Percentiles rank a stretch among this genome's conserved stretches.
These are phyloP conservation scores for Sarocladiaceae sp. DNA, from an alignment of 2,329 filamentous ascomycete genomes.

Conservation along the genomic window DNA sequence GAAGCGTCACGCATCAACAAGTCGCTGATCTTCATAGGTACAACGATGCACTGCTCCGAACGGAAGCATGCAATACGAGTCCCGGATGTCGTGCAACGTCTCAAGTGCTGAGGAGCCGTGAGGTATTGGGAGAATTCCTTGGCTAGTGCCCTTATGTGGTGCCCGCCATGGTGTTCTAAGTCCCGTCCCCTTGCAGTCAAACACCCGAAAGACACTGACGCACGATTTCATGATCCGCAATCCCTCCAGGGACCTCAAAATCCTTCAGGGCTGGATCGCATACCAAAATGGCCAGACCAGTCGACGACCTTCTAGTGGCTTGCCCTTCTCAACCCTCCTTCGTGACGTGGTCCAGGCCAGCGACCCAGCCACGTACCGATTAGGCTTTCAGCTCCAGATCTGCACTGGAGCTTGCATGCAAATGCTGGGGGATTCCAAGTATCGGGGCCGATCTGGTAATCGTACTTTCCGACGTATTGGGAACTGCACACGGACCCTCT, in stretches of 20 bases:
- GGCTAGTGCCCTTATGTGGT: neutral
- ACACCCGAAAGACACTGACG: slow-evolving; percentile 4
- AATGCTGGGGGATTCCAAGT: neutral
- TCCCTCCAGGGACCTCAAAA: neutral
- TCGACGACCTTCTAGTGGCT: neutral
- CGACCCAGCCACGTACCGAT: neutral
- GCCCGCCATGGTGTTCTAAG: neutral
- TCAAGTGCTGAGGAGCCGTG: neutral
- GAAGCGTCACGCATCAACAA: neutral
- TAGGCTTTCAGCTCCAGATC: neutral
- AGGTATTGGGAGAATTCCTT: slow-evolving; percentile 4
- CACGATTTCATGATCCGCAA: neutral
- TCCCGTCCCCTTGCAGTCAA: neutral
- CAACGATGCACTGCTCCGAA: neutral
- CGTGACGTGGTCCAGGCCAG: neutral
- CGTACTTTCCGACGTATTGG: neutral
- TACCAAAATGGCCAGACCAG: too few relatives aligned
- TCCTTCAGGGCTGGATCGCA: too few relatives aligned
- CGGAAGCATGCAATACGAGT: neutral
- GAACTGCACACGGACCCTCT: neutral
- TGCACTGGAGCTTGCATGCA: slow-evolving; percentile 2
- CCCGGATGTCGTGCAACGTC: neutral
- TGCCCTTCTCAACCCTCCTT: neutral
- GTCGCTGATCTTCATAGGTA: neutral
- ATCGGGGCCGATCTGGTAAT: too few relatives aligned